Evolutionary conservation across 2,329 filamentous ascomycete species (phyloP), one percentile per base, ranked within the genome.

Genomic region (Cladophialophora psammophila): DNA sequence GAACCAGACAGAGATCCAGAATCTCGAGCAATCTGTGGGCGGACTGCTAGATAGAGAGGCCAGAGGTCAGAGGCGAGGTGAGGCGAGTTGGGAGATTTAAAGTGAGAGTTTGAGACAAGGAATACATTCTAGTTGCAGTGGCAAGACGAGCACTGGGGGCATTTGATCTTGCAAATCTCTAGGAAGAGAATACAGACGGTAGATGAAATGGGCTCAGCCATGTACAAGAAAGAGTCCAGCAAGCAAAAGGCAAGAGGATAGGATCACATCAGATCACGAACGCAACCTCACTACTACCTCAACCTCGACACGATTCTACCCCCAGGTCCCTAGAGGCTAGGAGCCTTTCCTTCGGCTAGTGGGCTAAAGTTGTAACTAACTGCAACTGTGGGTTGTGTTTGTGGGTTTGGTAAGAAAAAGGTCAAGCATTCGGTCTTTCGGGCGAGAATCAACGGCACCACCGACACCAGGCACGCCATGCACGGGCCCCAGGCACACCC

Each of bases 181-280:
- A 26, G n/a, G n/a, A 48, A 50, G 18, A 50, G 18, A 26, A 26
- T 12, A 20, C 45, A 50, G 45, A 50, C 45, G 18, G 8, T 26
- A 20, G 8, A 50, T 8, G 9, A n/a, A 8, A 50, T 12, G 45
- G 45, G 9, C 18, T 50, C 45, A n/a, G 45, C 26, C 45, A n/a
- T 50, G 9, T 38, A 38, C 6, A 50, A 42, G 38, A n/a, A 50
- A 50, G 26, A 20, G 20, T 7, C 45, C 45, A 18, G 20, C 45
- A 26, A 9, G 45, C 45, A 50, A 50, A 20, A 50, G 45, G 45
- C 45, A 50, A n/a, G 18, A 50, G 45, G 45, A 50, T 50, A 18
- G 26, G 20, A 50, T 50, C 45, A 50, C 45, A 50, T 50, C 45
- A 50, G 20, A 50, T 50, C 45, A 50, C 45, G 20, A 26, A 50